Percentiles rank a stretch among this genome's conserved stretches.
These are phyloP conservation scores for Nakaseomyces nivariensis DNA, from an alignment of 1,139 yeast genomes.

Conservation along the genomic window DNA sequence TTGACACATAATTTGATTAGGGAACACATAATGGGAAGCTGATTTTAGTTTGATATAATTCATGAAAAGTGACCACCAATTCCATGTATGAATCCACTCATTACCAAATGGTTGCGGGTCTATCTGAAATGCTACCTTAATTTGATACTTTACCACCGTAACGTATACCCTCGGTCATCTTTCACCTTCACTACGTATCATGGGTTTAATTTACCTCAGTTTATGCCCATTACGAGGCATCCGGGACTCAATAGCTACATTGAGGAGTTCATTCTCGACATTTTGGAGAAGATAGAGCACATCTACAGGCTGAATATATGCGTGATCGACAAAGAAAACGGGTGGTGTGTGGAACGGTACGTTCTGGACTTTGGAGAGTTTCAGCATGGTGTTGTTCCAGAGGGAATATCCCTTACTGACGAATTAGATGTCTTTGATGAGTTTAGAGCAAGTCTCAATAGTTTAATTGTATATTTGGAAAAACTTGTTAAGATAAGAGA, in stretches of 20 bases:
- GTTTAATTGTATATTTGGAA: constrained; percentile 20
- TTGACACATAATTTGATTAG: too few relatives aligned
- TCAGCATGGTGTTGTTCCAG: constrained; percentile 12
- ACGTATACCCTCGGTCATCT: constrained; percentile 26
- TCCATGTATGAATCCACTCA: constrained; percentile 16
- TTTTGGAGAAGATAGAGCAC: constrained; percentile 19
- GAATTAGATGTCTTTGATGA: constrained; percentile 26
- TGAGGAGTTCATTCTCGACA: constrained; percentile 24
- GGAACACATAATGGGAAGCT: too few relatives aligned
- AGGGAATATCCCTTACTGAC: constrained; percentile 8
- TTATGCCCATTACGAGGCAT: constrained; percentile 26
- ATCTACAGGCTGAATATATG: constrained; percentile 19
- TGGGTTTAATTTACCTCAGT: constrained; percentile 28
- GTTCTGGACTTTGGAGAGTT: constrained; percentile 28
- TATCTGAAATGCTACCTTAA: constrained; percentile 28
- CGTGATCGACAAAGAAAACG: constrained; percentile 16
- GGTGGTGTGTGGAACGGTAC: constrained; percentile 22
- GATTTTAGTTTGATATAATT: too few relatives aligned
- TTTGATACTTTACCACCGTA: constrained; percentile 24
- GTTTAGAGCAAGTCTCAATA: constrained; percentile 25
- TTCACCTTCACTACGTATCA: constrained; percentile 27
- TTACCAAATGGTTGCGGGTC: constrained; percentile 24
- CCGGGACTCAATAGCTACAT: constrained; percentile 23
- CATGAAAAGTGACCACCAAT: too few relatives aligned
- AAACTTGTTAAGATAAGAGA: constrained; percentile 19